phyloP scores from a whole-genome alignment of 352 stramenopile species.

The Phytophthora palmivora region DNA sequence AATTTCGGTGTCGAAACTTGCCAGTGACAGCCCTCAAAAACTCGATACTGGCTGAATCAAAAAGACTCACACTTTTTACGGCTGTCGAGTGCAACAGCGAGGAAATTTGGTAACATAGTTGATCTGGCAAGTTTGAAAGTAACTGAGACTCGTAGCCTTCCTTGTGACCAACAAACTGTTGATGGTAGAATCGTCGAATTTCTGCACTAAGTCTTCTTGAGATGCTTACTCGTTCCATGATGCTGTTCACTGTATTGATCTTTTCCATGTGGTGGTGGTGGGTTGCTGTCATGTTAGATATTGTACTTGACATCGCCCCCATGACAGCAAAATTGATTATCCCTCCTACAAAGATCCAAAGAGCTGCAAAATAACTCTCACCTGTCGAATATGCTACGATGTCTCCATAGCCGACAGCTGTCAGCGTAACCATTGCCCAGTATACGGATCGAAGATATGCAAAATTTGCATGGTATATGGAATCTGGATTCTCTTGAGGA shows the following conservation, averaged over 20 bases:
- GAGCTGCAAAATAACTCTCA: constrained; percentile 72
- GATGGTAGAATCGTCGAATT: constrained; percentile 80
- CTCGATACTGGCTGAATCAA: constrained; percentile 64
- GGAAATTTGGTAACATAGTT: constrained; percentile 80
- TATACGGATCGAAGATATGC: constrained; percentile 79
- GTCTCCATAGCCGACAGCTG: constrained; percentile 76
- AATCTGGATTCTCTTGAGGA: constrained; percentile 46
- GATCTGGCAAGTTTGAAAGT: constrained; percentile 68
- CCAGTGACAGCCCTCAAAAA: constrained; percentile 81
- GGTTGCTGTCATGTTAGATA: constrained; percentile 64
- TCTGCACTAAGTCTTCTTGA: constrained; percentile 58
- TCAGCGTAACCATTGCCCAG: constrained; percentile 78
- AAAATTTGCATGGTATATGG: constrained; percentile 58
- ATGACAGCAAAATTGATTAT: constrained; percentile 85
- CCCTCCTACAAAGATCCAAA: constrained; percentile 80
- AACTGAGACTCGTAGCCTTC: constrained; percentile 77
- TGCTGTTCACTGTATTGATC: constrained; percentile 66
- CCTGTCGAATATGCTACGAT: constrained; percentile 77
- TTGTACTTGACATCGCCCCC: constrained; percentile 82
- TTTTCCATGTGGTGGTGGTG: constrained; percentile 77
- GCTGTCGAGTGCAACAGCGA: constrained; percentile 69
- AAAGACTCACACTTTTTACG: constrained; percentile 61
- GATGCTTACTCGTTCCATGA: constrained; percentile 67
- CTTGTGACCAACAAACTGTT: constrained; percentile 64
- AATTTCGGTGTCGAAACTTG: constrained; percentile 76